Evolutionary conservation across 768 basidiomycete species (phyloP), one percentile per base, ranked within the genome.

Genomic region (Mycena capillaripes): DNA sequence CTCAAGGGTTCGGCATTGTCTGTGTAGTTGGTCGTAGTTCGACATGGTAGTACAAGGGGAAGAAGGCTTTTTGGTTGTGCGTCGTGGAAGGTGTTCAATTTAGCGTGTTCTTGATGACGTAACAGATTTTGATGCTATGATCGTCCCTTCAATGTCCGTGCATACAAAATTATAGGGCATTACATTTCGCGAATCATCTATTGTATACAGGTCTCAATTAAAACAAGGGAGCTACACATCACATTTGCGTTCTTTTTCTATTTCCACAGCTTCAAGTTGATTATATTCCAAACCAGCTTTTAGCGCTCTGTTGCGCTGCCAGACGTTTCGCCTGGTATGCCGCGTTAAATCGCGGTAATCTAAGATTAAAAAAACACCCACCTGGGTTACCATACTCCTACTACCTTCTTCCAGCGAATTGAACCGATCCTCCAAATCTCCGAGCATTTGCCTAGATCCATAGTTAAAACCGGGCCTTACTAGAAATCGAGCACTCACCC

Each of bases 1-100:
- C 80, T 99, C 97, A 30, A 98, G 90, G 6, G 97, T 97, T 77
- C 97, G 88, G 83, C 95, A 95, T 82, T 97, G 96, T 64, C 96
- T 86, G 77, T 98, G 94, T 36, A 98, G 87, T 66, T 93, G 89
- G 76, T 99, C 97, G 84, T 97, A 97, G 75, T 85, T 91, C 69
- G 92, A 86, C 93, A 95, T 95, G 66, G 65, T 71, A 71, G n/a
- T n/a, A n/a, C n/a, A n/a, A n/a, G n/a, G n/a, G n/a, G n/a, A n/a
- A n/a, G n/a, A n/a, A n/a, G n/a, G n/a, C n/a, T n/a, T n/a, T n/a
- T n/a, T n/a, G n/a, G n/a, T n/a, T n/a, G n/a, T n/a, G n/a, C n/a
- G n/a, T n/a, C n/a, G n/a, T n/a, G n/a, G n/a, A n/a, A n/a, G n/a
- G n/a, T n/a, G n/a, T n/a, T n/a, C n/a, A n/a, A n/a, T n/a, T n/a